Evolutionary conservation across 768 basidiomycete species (phyloP), one percentile per base, ranked within the genome.

Genomic region (Strobilomyces dryophilus): DNA sequence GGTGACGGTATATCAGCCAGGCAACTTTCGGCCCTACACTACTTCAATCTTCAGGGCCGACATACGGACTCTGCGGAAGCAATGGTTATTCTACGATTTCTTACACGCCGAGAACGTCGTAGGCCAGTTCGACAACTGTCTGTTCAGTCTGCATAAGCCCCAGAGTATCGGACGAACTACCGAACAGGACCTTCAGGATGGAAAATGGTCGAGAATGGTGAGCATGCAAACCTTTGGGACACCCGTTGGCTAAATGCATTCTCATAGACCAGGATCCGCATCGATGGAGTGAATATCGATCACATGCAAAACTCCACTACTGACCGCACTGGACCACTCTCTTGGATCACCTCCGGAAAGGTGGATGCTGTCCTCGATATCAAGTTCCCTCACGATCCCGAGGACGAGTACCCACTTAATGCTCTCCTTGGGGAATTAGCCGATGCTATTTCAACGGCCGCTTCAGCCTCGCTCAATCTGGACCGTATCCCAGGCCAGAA

Each of bases 291-390:
- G 46, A 93, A 90, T 56, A 85, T 99, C 61, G 97, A 99, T 71
- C 97, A 99, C 67, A 74, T 97, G 49, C 91, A 97, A 71, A 82
- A 85, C 47, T 83, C 87, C 32, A 84, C 86, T 5, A 89, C 87
- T 3, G 78, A 79, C 49, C 89, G 87, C 56, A 91, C 93, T 8
- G 67, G 67, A 8, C 94, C 95, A 12, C 87, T 98, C 54, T 94
- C 93, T 2, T 99, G 97, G 97, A 93, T 99, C 54, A 95, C 89
- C 0, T 91, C 95, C 0, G 97, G 97, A 40, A 97, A 95, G 70
- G 79, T 97, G 26, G 97, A 99, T 64, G 91, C 93, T 10, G 97
- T 99, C 6, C 80, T 98, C 21, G 97, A 99, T 71, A 95, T 99
- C 73, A 93, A 95, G 65, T 98, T 99, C 70, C 95, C 97, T 21